Evolutionary conservation across 1,139 yeast species (phyloP).

Genomic region (Zygoascus sp.): DNA sequence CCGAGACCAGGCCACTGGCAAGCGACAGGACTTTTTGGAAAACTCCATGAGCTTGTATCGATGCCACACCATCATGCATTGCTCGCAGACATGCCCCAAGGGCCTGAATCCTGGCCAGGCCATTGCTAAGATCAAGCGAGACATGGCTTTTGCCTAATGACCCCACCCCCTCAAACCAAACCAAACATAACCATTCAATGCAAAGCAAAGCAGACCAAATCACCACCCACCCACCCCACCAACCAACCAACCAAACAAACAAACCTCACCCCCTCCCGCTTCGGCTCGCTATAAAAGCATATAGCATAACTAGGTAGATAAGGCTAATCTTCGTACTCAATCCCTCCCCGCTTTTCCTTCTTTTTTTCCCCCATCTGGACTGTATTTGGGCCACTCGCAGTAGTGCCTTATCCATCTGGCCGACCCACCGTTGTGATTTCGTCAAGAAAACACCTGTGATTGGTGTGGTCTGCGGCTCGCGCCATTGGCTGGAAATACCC

Average conservation of each 20-base stretch:
- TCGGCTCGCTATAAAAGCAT: too few species aligned
- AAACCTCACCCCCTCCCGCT: too few species aligned
- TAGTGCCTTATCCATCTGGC: too few species aligned
- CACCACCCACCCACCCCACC: too few species aligned
- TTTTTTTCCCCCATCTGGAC: too few species aligned
- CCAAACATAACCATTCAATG: background rate
- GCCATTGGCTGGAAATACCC: background rate
- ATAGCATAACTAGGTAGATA: background rate
- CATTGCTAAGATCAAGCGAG: slow-evolving; percentile 94
- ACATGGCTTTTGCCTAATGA: slow-evolving; percentile 68
- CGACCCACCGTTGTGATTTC: too few species aligned
- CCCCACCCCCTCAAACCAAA: background rate
- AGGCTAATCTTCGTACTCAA: background rate
- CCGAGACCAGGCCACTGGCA: slow-evolving; percentile 81
- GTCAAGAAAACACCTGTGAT: too few species aligned
- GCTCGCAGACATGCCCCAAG: slow-evolving; percentile 97
- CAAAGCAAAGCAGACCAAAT: too few species aligned
- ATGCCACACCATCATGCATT: slow-evolving; percentile 98
- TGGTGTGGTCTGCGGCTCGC: background rate
- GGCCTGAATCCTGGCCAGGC: slow-evolving; percentile 98
- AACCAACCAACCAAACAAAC: background rate
- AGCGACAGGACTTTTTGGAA: slow-evolving; percentile 86
- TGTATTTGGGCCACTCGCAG: too few species aligned
- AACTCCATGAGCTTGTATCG: slow-evolving; percentile 97
- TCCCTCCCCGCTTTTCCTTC: too few species aligned